Evolutionary conservation across 1,284 basidiomycete genomes (phyloP), one percentile per base, ranked within the genome.

Genomic region (Leccinum solheimii): DNA sequence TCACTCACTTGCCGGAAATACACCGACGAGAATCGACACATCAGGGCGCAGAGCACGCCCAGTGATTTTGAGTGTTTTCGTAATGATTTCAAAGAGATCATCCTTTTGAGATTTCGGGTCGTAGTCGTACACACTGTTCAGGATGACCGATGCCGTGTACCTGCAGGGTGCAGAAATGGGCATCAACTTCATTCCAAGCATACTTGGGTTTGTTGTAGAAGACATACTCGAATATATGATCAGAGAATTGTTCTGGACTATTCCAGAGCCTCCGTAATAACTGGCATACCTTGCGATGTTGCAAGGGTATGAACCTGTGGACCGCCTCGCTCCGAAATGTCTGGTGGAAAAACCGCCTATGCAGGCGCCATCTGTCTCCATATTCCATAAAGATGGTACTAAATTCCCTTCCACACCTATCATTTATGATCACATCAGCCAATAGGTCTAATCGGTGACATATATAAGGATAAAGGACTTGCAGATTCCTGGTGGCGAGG

Each of bases 321-420:
- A 69, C 56, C 0, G 66, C 69, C 14, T 69, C 65, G n/a, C 66
- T 66, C 23, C 71, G 67, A 58, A 77, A 77, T n/a, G 68, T 66
- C 56, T 77, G 71, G 30, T 80, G 76, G 51, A 78, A 76, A 34
- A 79, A 64, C n/a, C 72, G 72, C 43, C 81, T 68, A 34, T 77
- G 75, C 1, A 68, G 62, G 26, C 77, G 76, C 81, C 81, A 84
- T 53, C 63, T 64, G 4, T 77, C 69, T 2, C 76, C 75, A 60
- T 83, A 81, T 23, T 70, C 69, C 60, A 78, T 64, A 13, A 80
- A 68, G 0, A 66, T 67, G 1, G 72, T 58, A 48, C 69, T 76
- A 62, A 77, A 80, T 13, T 70, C 74, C 67, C 77, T 75, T 26
- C 78, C 80, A 63, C 76, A 75, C n/a, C 81, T 83, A 38, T 13